Evolutionary conservation across 139 green algal genomes (phyloP), one percentile per base, ranked within the genome.

Genomic region (Ulvella scutata): DNA sequence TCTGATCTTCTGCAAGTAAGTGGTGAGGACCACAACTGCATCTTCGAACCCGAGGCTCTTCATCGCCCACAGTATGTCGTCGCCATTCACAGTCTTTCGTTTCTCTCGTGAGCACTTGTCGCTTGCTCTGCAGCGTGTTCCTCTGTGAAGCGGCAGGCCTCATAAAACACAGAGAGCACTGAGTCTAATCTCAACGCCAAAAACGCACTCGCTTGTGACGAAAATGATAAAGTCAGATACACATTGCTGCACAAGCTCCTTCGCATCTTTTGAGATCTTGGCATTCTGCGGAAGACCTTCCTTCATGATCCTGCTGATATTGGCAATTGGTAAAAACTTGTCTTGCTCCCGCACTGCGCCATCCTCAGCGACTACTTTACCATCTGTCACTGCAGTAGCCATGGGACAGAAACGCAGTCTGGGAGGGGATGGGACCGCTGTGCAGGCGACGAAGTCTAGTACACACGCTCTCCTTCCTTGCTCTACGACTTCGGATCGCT

Each of bases 271-370:
- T 3, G 95, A 93, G 73, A 99, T 97, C 72, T 99, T 99, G 17
- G 93, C 91, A 76, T 95, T 96, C 1, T 60, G 73, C 3, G 92
- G 92, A 35, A 97, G 76, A 0, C 81, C 80, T 37, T 96, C 95
- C 78, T 99, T 99, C 95, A 99, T 99, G 72, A 99, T 99, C 4
- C 95, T 83, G 76, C 85, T 92, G 75, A 99, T 99, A 85, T 99
- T 99, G 13, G 95, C 95, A 37, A 99, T 97, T 7, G 95, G 95
- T 38, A 99, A 80, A 72, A 96, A 98, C 3, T 93, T 77, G 77
- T 98, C 94, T 73, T 98, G 93, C 79, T 96, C 91, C 3, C 90
- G 76, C 3, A 85, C 85, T 38, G 29, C 44, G 7, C 59, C 79
- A 28, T 79, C 76, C 3, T 43, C 26, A 9, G 40, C 77, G 26